These are phyloP conservation scores for Thermochaetoides thermophila DNA, from an alignment of 495 filamentous ascomycete species.

Conservation along the genomic window DNA sequence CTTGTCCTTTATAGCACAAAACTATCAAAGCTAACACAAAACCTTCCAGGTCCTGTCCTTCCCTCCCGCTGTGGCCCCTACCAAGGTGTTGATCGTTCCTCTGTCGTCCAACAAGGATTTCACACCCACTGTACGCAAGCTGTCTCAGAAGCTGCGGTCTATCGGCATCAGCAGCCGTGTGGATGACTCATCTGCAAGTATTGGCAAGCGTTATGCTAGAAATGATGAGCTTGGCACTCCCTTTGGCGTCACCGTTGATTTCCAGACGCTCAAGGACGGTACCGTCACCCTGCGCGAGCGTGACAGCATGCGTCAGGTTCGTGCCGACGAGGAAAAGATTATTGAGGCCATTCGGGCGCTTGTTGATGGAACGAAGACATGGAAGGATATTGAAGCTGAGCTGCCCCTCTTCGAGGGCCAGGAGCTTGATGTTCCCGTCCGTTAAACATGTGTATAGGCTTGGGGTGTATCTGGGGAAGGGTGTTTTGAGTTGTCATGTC, in stretches of 20 bases:
- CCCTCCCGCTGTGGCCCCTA: conserved; percentile 56
- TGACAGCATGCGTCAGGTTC: conserved; percentile 58
- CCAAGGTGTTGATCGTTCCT: conserved; percentile 63
- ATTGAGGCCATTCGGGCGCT: conserved; percentile 45
- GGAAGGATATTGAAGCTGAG: conserved; percentile 43
- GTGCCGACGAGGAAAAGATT: conserved; percentile 47
- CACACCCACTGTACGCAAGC: conserved; percentile 36
- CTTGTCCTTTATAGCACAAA: no score
- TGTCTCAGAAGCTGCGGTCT: conserved; percentile 45
- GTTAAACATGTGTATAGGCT: conserved; percentile 2
- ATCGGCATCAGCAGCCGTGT: conserved; percentile 48
- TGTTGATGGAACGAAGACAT: conserved; percentile 42
- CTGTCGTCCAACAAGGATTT: conserved; percentile 50
- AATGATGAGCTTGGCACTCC: conserved; percentile 65
- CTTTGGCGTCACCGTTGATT: conserved; percentile 57
- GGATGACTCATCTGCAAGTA: conserved; percentile 52
- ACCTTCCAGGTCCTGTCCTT: conserved; percentile 50
- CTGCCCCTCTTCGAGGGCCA: conserved; percentile 47
- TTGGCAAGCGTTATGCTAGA: conserved; percentile 60
- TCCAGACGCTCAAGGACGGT: conserved; percentile 58
- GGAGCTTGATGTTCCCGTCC: conserved; percentile 25
- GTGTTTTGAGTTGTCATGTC: conserved; percentile 1
- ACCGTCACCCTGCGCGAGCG: conserved; percentile 59
- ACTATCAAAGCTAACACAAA: no score
- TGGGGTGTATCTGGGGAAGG: not conserved